Evolutionary conservation across 2,329 filamentous ascomycete species (phyloP).

Genomic region (Sclerotinia subarctica): DNA sequence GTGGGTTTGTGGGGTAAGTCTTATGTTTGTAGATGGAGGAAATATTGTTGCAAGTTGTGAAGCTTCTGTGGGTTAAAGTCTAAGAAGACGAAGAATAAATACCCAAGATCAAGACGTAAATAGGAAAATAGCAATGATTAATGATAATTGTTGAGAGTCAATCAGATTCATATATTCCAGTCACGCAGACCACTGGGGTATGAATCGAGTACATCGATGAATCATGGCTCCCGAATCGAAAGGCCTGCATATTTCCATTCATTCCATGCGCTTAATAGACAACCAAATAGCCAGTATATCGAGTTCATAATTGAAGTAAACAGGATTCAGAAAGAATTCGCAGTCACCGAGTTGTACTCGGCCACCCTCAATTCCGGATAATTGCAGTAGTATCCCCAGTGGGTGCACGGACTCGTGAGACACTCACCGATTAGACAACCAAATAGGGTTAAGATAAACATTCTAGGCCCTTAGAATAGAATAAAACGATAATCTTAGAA

Average conservation of each 20-base stretch:
- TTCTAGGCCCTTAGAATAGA: too few species aligned
- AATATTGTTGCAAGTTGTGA: neutral
- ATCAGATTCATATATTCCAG: neutral
- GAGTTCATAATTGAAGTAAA: neutral
- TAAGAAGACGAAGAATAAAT: neutral
- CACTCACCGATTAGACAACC: too few species aligned
- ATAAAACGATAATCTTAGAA: too few species aligned
- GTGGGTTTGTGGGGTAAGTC: too few species aligned
- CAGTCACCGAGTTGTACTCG: too few species aligned
- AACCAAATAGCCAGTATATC: too few species aligned
- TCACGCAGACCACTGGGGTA: neutral
- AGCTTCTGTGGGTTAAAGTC: neutral
- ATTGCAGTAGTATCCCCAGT: too few species aligned
- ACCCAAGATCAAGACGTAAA: neutral
- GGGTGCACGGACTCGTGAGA: too few species aligned
- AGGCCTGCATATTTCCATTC: neutral
- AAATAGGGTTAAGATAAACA: too few species aligned
- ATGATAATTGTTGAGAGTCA: neutral
- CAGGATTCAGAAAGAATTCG: neutral
- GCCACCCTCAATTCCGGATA: too few species aligned
- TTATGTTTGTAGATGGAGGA: neutral
- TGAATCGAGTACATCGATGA: neutral
- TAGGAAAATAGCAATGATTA: neutral
- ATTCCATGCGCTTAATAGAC: neutral
- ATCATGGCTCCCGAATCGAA: neutral